Evolutionary conservation across 1,284 basidiomycete species (phyloP), one percentile per base, ranked within the genome.

Genomic region (Boletus semigastroideus): DNA sequence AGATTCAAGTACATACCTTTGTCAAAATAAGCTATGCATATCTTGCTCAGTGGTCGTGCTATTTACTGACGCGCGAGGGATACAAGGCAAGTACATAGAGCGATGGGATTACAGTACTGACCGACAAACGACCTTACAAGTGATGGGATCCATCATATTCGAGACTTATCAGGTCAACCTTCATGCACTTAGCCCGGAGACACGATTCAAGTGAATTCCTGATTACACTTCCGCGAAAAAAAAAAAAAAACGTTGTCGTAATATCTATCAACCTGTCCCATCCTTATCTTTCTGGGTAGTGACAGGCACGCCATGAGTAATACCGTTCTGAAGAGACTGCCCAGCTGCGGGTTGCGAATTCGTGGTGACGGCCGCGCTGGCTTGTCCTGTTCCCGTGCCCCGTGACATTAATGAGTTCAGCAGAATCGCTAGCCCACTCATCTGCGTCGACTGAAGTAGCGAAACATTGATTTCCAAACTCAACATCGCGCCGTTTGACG

Each of bases 401-500:
- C 68, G 70, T 19, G 68, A 70, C 69, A 84, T 83, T 55, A 90
- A 67, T 6, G 83, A 82, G 65, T 87, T 88, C 53, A 90, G 68
- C 10, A 90, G 72, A 54, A 86, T 69, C 25, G 85, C 85, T 55
- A 90, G 61, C 12, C 87, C 86, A 59, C 77, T 86, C 82, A 87
- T 85, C 62, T 90, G 87, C 16, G 78, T 72, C 13, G 80, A 74
- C 63, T 88, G 84, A 49, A 90, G 71, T 14, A 84, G 68, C 14
- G 82, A 82, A 22, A 89, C 80, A 55, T 90, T 89, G 62, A 90
- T 86, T 58, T 90, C 88, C 52, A 90, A 70, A 61, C 77, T 86
- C 54, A 90, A 68, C 75, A 84, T 82, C 25, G 78, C 78, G 13
- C 87, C 87, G 61, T 87, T 83, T 9, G 81, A 78, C 8, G 81